Conservation (phyloP, 495 filamentous ascomycete species). For the Opeltia flavorubescens region DNA sequence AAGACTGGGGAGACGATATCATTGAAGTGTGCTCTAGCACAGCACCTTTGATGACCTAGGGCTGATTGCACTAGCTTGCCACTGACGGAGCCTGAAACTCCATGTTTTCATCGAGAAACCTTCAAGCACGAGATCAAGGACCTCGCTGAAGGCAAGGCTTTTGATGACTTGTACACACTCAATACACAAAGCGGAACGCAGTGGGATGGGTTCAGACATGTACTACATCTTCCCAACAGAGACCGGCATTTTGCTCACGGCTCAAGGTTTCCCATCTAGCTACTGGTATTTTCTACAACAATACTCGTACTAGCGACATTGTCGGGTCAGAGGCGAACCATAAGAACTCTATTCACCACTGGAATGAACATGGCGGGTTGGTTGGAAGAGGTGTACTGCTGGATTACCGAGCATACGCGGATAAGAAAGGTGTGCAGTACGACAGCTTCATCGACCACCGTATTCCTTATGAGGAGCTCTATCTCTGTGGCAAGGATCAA, state of each 20-base stretch:
- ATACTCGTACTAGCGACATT: conserved; percentile 37
- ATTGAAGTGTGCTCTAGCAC: conserved; percentile 24
- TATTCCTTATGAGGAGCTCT: conserved; percentile 45
- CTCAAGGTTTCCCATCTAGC: conserved; percentile 22
- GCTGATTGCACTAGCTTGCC: conserved; percentile 31
- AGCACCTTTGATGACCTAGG: not conserved
- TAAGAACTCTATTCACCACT: conserved; percentile 37
- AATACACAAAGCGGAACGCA: conserved; percentile 67
- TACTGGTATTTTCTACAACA: conserved; percentile 35
- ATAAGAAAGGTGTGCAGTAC: conserved; percentile 33
- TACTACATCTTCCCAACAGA: conserved; percentile 12
- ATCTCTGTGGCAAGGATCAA: conserved; percentile 41
- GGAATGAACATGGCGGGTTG: conserved; percentile 34
- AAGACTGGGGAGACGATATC: conserved; percentile 37
- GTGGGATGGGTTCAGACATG: conserved; percentile 67
- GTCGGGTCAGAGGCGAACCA: conserved; percentile 32
- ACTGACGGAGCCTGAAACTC: conserved; percentile 33
- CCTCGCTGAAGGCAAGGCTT: conserved; percentile 32
- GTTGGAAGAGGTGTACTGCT: conserved; percentile 45
- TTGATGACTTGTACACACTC: conserved; percentile 56
- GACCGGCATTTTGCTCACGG: not conserved
- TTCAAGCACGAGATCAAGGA: conserved; percentile 45
- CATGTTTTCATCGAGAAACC: conserved; percentile 38
- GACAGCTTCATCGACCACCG: conserved; percentile 44
- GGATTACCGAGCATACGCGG: conserved; percentile 35